Conservation (phyloP, 345 rosid genomes). For the Brassica nigra region DNA sequence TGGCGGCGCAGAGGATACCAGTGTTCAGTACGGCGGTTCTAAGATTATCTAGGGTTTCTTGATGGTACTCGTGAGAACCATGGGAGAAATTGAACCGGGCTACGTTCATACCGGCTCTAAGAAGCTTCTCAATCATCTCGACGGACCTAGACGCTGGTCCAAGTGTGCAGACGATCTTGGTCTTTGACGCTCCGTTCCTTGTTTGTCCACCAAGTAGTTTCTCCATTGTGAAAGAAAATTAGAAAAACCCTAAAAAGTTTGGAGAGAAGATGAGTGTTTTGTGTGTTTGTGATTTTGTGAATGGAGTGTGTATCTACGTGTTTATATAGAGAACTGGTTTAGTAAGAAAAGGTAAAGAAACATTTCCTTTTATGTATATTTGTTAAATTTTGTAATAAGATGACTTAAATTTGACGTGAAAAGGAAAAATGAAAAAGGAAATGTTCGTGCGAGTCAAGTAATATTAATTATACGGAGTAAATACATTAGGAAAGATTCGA, state of each 20-base stretch:
- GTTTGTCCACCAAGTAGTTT: constrained; percentile 28
- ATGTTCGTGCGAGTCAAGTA: constrained; percentile 22
- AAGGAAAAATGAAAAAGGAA: neutral
- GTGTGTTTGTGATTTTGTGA: neutral
- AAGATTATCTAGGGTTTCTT: constrained; percentile 51
- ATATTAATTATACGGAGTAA: neutral
- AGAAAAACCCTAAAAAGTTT: neutral
- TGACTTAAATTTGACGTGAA: neutral
- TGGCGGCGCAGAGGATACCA: constrained; percentile 62
- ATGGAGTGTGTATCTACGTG: constrained; percentile 5
- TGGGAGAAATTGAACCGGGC: constrained; percentile 65
- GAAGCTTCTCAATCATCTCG: constrained; percentile 68
- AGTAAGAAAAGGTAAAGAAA: neutral
- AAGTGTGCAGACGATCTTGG: constrained; percentile 95
- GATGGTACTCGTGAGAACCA: constrained; percentile 43
- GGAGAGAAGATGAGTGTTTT: neutral
- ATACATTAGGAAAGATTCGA: neutral
- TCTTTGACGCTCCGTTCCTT: constrained; percentile 47
- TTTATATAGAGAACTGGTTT: constrained; percentile 11
- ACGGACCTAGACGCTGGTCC: constrained; percentile 88
- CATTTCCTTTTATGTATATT: neutral
- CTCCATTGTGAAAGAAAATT: constrained; percentile 21
- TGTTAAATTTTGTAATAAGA: neutral
- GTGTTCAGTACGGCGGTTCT: constrained; percentile 61
- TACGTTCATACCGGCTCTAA: constrained; percentile 64